Evolutionary conservation across 805 yeast species (phyloP), one percentile per base, ranked within the genome.

Genomic region (Kluyveromyces starmeri): DNA sequence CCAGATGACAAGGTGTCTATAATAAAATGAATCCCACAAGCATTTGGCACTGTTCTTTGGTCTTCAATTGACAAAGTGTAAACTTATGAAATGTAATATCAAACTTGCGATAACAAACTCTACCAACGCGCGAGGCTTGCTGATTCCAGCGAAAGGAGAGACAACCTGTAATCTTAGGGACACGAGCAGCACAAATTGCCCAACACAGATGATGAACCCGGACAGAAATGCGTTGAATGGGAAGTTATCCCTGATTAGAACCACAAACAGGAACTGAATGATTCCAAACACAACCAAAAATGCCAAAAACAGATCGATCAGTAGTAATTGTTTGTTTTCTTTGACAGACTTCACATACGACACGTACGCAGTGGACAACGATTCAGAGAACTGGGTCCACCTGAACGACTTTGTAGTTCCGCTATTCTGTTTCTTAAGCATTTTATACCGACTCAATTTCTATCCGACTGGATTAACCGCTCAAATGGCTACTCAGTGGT

Each of bases 181-280:
- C 27, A 83, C 84, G 9, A 94, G 75, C 43, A 92, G 70, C 17
- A 92, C 97, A 57, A 92, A 92, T 59, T 92, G 97, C 10, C 95
- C 97, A 33, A 92, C 96, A 28, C 96, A 83, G 15, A 85, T 67
- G 36, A 81, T 73, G 55, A 92, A 92, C 1, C 97, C 97, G 14
- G 95, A 89, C 40, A 92, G 68, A 55, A 92, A 92, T 16, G 96
- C 97, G 61, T 92, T 92, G 71, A 92, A 92, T 12, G 99, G 99
- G 71, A 81, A 92, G 48, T 75, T 84, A 23, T 58, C 62, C 32
- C 96, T 95, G 29, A 86, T 74, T 10, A 85, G 41, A 27, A 78
- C 46, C 45, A 83, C 82, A 58, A 86, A 89, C 4, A 67, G 62
- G 53, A 86, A 85, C 61, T 92, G 97, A 19, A 83, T 58, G 1